phyloP scores from a whole-genome alignment of 495 filamentous ascomycete genomes.

The Aspergillus bertholletiae region DNA sequence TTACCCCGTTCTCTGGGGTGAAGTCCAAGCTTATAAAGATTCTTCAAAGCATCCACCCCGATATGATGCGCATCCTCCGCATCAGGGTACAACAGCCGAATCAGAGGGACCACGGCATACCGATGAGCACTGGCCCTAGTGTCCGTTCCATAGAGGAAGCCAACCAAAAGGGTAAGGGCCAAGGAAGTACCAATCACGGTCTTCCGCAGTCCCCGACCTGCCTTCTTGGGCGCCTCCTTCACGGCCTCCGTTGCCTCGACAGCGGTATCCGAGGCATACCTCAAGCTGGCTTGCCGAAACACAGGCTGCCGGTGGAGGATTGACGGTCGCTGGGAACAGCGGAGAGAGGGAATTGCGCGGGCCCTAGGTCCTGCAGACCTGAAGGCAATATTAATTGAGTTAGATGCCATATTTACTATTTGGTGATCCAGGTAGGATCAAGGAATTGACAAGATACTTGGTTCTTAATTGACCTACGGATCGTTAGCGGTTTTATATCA shows the following conservation, averaged over 20 bases:
- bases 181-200: constrained; percentile 55
- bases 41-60: constrained; percentile 60
- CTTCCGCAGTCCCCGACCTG: constrained; percentile 35
- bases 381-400: constrained; percentile 25
- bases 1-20: constrained; percentile 71
- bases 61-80: constrained; percentile 88
- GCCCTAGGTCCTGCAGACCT: constrained; percentile 24
- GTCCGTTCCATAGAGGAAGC: constrained; percentile 82
- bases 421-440: background rate
- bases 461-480: background rate
- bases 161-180: constrained; percentile 43
- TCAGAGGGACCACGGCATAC: constrained; percentile 70
- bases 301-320: constrained; percentile 14
- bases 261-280: constrained; percentile 31
- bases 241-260: constrained; percentile 16
- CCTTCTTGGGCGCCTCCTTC: constrained; percentile 34
- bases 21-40: constrained; percentile 52
- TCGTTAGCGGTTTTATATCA: background rate
- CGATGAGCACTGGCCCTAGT: constrained; percentile 83
- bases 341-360: constrained; percentile 24
- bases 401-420: constrained; percentile 21
- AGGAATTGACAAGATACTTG: background rate
- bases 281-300: constrained; percentile 10
- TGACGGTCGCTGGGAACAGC: constrained; percentile 23
- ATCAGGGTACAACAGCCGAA: constrained; percentile 71